A percentile compares a stretch with the other conserved stretches of the same genome.
Evolutionary conservation across 2,329 filamentous ascomycete species (phyloP).

Genomic region (Cytospora piceae): DNA sequence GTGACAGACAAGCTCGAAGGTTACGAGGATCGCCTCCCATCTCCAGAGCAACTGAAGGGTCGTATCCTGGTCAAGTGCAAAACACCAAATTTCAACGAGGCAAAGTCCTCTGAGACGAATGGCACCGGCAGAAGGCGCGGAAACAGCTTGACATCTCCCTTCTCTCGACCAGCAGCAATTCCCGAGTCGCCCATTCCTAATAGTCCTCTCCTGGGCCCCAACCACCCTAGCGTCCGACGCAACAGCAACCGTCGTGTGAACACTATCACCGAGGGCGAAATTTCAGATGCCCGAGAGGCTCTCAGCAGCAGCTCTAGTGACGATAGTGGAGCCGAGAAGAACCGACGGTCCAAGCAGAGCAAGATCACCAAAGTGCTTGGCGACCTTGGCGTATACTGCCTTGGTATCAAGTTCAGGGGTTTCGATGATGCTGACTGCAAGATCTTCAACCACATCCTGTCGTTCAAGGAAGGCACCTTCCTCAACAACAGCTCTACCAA

Average conservation of each 20-base stretch:
- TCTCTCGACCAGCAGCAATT: constrained; percentile 63
- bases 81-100: constrained; percentile 64
- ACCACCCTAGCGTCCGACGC: constrained; percentile 53
- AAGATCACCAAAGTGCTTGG: constrained; percentile 86
- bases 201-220: constrained; percentile 57
- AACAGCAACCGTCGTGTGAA: constrained; percentile 57
- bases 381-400: constrained; percentile 78
- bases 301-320: constrained; percentile 73
- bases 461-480: constrained; percentile 89
- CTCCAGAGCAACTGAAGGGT: constrained; percentile 81
- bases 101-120: constrained; percentile 42
- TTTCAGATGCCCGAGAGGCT: constrained; percentile 51
- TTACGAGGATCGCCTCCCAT: constrained; percentile 71
- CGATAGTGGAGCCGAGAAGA: constrained; percentile 68
- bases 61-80: constrained; percentile 95
- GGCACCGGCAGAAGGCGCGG: constrained; percentile 57
- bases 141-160: constrained; percentile 79
- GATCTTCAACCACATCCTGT: constrained; percentile 92
- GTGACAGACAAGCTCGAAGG: constrained; percentile 75
- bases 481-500: constrained; percentile 76
- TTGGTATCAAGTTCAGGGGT: constrained; percentile 78
- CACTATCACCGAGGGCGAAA: constrained; percentile 59
- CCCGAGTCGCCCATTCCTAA: constrained; percentile 62
- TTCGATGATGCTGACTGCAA: constrained; percentile 80
- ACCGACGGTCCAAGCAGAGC: constrained; percentile 63